Evolutionary conservation across 2,329 filamentous ascomycete species (phyloP).

Genomic region (Fusarium falciforme): DNA sequence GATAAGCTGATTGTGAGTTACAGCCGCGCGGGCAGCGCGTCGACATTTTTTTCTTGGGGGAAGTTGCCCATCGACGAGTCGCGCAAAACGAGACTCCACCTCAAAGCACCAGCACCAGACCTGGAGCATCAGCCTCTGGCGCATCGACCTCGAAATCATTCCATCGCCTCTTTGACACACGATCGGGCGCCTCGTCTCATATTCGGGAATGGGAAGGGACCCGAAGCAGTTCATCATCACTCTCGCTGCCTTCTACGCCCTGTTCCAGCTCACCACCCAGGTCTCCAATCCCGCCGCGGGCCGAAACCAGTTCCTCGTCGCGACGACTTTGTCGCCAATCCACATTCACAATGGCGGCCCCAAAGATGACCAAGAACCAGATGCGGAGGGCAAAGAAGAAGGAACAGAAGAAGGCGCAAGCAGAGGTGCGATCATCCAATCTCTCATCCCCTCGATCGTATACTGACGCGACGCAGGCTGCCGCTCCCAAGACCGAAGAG

Average conservation of each 20-base stretch:
- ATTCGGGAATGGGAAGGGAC: conserved; percentile 51
- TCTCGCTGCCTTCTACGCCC: conserved; percentile 49
- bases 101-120: conserved; percentile 24
- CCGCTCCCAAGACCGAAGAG: conserved; percentile 30
- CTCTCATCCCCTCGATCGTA: not conserved
- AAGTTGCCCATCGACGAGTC: not conserved
- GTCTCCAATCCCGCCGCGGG: conserved; percentile 46
- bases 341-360: conserved; percentile 65
- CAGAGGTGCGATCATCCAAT: conserved; percentile 57
- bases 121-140: conserved; percentile 12
- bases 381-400: conserved; percentile 94
- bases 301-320: conserved; percentile 41
- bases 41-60: not conserved
- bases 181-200: not conserved
- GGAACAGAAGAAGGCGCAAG: conserved; percentile 79
- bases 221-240: conserved; percentile 52
- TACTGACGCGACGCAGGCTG: conserved; percentile 38
- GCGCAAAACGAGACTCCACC: conserved; percentile 33
- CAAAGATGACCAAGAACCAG: conserved; percentile 93
- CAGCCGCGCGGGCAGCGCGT: conserved; percentile 19
- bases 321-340: conserved; percentile 41
- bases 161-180: not conserved
- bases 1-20: conserved; percentile 30
- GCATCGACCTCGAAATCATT: conserved; percentile 6
- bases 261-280: conserved; percentile 53